Conservation (phyloP, 2,329 filamentous ascomycete genomes). For the Aureobasidium zeae region DNA sequence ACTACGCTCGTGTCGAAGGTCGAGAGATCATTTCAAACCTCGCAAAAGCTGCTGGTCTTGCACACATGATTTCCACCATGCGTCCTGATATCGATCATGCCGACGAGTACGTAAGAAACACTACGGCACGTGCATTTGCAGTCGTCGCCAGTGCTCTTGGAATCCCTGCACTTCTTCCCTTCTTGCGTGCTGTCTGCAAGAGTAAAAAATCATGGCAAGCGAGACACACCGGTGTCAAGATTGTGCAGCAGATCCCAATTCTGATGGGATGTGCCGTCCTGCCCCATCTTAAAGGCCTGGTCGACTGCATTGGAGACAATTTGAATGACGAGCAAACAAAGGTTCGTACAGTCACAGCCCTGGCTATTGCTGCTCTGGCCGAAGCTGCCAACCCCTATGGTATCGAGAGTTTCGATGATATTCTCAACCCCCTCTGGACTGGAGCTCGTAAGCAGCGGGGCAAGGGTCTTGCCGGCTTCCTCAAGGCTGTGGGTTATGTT, state of each 20-base stretch:
- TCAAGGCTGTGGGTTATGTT: constrained; percentile 96
- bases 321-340: constrained; percentile 97
- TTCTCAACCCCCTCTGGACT: constrained; percentile 93
- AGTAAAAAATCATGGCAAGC: constrained; percentile 99
- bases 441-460: constrained; percentile 92
- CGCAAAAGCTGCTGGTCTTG: constrained; percentile 89
- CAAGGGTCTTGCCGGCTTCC: constrained; percentile 87
- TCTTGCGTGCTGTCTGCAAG: constrained; percentile 88
- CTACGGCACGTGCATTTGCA: constrained; percentile 90
- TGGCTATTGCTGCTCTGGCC: constrained; percentile 88
- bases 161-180: constrained; percentile 88
- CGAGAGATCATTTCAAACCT: constrained; percentile 98
- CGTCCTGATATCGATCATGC: constrained; percentile 96
- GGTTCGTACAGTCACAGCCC: constrained; percentile 87
- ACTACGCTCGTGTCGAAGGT: constrained; percentile 95
- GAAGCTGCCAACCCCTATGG: constrained; percentile 96
- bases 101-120: constrained; percentile 97
- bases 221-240: constrained; percentile 95
- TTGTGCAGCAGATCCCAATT: constrained; percentile 97
- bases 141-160: constrained; percentile 94
- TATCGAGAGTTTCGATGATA: constrained; percentile 98
- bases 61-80: constrained; percentile 99
- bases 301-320: constrained; percentile 93
- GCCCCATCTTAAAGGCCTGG: constrained; percentile 87
- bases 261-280: constrained; percentile 96